phyloP scores from a whole-genome alignment of 164 flowering plant genomes.

The Aristolochia californica region DNA sequence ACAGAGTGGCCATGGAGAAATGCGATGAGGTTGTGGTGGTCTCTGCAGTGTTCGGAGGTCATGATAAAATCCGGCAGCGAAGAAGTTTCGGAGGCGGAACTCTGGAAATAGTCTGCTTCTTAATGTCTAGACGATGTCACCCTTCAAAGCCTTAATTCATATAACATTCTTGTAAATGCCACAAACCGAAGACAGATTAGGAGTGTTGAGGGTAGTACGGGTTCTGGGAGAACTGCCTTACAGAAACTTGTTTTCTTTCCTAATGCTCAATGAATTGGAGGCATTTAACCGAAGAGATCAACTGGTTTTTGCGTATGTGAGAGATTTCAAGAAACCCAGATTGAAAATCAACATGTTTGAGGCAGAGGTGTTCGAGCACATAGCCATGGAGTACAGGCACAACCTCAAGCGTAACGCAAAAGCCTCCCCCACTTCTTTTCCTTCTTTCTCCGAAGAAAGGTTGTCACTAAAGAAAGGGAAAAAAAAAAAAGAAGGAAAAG shows the following conservation, averaged over 20 bases:
- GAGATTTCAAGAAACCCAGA: conserved; percentile 66
- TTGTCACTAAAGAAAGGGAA: not conserved
- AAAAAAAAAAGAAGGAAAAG: too few relatives aligned
- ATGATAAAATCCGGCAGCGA: conserved; percentile 91
- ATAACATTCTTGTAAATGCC: conserved; percentile 25
- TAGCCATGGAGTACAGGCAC: conserved; percentile 75
- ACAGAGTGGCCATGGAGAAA: conserved; percentile 56
- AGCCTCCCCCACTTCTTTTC: not conserved
- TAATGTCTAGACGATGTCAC: conserved; percentile 84
- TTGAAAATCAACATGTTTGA: conserved; percentile 79
- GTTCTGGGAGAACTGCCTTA: conserved; percentile 2
- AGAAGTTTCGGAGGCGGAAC: conserved; percentile 67
- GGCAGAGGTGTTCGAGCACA: conserved; percentile 73
- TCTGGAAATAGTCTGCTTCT: conserved; percentile 55
- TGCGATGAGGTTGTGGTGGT: conserved; percentile 69
- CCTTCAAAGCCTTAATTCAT: conserved; percentile 34
- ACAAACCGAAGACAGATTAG: not conserved
- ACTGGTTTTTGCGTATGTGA: conserved; percentile 78
- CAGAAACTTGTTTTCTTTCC: conserved; percentile 57
- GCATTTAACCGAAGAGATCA: conserved; percentile 93
- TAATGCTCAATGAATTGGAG: conserved; percentile 81
- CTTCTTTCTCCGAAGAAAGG: not conserved
- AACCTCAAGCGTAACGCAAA: conserved; percentile 30
- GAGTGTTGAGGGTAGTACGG: not conserved
- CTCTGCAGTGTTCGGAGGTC: conserved; percentile 79